A percentile compares a stretch with the other conserved stretches of the same genome.
phyloP scores from a whole-genome alignment of 2,329 filamentous ascomycete species.

The Trichoderma sp. region DNA sequence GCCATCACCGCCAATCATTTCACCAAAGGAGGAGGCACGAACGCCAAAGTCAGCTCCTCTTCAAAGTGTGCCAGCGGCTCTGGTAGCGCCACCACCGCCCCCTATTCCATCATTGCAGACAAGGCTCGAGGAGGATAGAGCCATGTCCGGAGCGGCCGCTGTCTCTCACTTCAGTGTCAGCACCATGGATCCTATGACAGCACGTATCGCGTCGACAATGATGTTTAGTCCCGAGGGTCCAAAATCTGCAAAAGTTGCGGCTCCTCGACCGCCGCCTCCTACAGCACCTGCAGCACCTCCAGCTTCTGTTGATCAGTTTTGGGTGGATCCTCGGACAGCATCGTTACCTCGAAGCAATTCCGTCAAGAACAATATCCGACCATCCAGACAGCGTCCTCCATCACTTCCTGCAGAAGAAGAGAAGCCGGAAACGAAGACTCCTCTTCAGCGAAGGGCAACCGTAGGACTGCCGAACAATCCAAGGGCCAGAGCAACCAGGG shows the following conservation, averaged over 20 bases:
- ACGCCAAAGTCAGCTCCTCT: conserved; percentile 10
- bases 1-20: not conserved
- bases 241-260: not conserved
- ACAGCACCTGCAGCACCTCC: not conserved
- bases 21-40: conserved; percentile 6
- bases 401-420: conserved; percentile 32
- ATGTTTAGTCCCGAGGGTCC: conserved; percentile 3
- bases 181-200: conserved; percentile 13
- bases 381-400: conserved; percentile 38
- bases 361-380: conserved; percentile 39
- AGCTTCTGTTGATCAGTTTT: not conserved
- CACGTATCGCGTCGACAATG: conserved; percentile 13
- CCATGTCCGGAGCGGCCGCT: not conserved
- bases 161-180: conserved; percentile 16
- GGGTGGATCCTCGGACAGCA: conserved; percentile 30
- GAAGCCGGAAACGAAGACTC: conserved; percentile 39
- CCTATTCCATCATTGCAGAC: conserved; percentile 11
- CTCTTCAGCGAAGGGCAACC: conserved; percentile 50
- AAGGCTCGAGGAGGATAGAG: conserved; percentile 1
- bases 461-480: conserved; percentile 56
- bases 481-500: conserved; percentile 43
- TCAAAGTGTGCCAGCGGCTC: not conserved
- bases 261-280: not conserved
- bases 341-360: conserved; percentile 40
- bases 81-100: conserved; percentile 9